Base-by-base conservation (phyloP, 169 alveolate genomes). In the Plasmodium coatneyi region DNA sequence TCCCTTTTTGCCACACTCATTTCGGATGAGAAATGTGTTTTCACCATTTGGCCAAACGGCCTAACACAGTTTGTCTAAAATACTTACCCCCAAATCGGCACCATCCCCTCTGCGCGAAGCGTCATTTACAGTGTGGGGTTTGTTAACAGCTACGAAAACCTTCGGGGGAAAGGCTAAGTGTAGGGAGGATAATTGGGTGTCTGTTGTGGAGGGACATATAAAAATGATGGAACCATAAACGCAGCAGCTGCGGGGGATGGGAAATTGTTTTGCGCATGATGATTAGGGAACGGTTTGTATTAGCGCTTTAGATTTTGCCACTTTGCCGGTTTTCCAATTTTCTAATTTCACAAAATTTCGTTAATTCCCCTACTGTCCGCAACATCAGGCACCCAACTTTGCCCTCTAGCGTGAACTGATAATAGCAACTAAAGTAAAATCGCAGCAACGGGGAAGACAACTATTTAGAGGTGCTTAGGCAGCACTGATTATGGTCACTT, bases 91-190 rank as follows among this genome's bases (percentile, higher is more conserved):
- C 16, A 28, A 28, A 84, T 84, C 19, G 52, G 12, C 70, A 14
- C 43, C 36, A 36, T 74, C 66, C 41, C 78, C 92, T 22, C 25
- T 49, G 36, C 16, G 34, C 22, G 43, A n/a, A 56, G n/a, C 56
- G 22, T 72, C 66, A 72, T 39, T 78, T 16, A 19, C 43, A 39
- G 66, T 56, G 14, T 19, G 39, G 9, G 93, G 93, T 39, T 54
- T 86, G 70, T 86, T 86, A 30, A 86, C 70, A 4, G 86, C 71
- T 74, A 86, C 80, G 10, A 86, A 56, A 74, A 86, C 46, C 30
- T 54, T 56, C 25, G 74, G 93, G 30, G 84, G 46, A 5, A 41
- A 2, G 36, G 3, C 93, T 83, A 30, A 25, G 39, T 28, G 60
- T 81, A 32, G 52, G 30, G 12, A 56, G 54, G 25, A 49, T 52